phyloP scores from a whole-genome alignment of 2,329 filamentous ascomycete species.

The Fusarium fujikuroi region DNA sequence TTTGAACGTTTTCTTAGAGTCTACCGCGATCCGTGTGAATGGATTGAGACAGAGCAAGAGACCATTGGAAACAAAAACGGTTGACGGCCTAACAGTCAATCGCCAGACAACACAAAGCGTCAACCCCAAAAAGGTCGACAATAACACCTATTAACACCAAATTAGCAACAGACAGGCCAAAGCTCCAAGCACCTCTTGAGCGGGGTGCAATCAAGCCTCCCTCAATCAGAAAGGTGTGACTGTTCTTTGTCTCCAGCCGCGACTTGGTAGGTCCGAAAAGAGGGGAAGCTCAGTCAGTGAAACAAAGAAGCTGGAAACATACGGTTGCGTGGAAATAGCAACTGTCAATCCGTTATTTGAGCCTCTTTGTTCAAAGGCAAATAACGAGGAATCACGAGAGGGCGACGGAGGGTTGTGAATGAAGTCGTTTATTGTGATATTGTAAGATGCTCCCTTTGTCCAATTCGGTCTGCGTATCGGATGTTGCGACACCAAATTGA shows the following conservation, averaged over 20 bases:
- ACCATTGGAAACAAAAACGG: background rate
- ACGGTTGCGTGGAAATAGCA: background rate
- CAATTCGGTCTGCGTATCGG: background rate
- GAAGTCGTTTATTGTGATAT: constrained; percentile 19
- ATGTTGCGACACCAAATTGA: background rate
- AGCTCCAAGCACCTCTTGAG: background rate
- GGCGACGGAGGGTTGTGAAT: background rate
- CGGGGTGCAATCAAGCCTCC: background rate
- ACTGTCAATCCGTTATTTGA: background rate
- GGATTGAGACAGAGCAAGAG: background rate
- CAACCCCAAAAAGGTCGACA: constrained; percentile 24
- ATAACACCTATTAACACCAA: constrained; percentile 25
- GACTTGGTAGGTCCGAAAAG: constrained; percentile 5
- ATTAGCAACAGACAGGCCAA: constrained; percentile 17
- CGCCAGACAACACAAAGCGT: background rate
- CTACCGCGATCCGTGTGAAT: background rate
- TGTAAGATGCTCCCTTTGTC: constrained; percentile 23
- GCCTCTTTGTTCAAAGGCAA: constrained; percentile 16
- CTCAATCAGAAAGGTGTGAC: background rate
- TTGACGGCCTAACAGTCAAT: background rate
- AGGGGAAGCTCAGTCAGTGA: constrained; percentile 3
- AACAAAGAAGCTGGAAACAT: constrained; percentile 26
- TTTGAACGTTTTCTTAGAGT: background rate
- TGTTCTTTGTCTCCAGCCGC: constrained; percentile 20
- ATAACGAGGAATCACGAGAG: constrained; percentile 14